Conservation (phyloP, 2,329 filamentous ascomycete genomes). For the Xylaria sp. region DNA sequence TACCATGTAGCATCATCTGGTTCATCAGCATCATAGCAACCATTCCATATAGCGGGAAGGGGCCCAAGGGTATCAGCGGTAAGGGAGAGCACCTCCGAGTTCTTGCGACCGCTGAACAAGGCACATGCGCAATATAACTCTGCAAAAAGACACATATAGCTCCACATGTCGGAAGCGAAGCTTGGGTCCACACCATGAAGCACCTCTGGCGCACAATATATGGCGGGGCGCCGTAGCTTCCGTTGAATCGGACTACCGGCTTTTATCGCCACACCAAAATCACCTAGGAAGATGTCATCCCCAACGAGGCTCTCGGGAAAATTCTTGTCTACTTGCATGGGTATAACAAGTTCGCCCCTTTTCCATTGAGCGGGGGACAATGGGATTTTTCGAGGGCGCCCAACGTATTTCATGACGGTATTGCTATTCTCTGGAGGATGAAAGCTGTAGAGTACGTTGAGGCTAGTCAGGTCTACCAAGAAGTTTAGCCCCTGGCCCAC, state of each 20-base stretch:
- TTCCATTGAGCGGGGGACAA: not conserved
- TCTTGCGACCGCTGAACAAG: not conserved
- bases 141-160: conserved; percentile 6
- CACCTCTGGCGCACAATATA: conserved; percentile 1
- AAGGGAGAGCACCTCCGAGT: not conserved
- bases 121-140: not conserved
- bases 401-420: not conserved
- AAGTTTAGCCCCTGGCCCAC: not conserved
- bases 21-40: not conserved
- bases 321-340: not conserved
- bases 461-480: not conserved
- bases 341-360: not conserved
- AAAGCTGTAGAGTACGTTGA: not conserved
- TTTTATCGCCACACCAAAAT: not conserved
- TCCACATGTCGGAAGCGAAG: conserved; percentile 3
- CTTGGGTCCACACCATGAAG: not conserved
- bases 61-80: not conserved
- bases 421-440: not conserved
- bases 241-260: not conserved
- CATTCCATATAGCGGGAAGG: not conserved
- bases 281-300: not conserved
- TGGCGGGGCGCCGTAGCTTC: not conserved
- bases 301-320: not conserved
- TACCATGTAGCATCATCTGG: conserved; percentile 3
- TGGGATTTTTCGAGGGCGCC: not conserved